Evolutionary conservation across 2,329 filamentous ascomycete species (phyloP).

Genomic region (Colletotrichum filicis): DNA sequence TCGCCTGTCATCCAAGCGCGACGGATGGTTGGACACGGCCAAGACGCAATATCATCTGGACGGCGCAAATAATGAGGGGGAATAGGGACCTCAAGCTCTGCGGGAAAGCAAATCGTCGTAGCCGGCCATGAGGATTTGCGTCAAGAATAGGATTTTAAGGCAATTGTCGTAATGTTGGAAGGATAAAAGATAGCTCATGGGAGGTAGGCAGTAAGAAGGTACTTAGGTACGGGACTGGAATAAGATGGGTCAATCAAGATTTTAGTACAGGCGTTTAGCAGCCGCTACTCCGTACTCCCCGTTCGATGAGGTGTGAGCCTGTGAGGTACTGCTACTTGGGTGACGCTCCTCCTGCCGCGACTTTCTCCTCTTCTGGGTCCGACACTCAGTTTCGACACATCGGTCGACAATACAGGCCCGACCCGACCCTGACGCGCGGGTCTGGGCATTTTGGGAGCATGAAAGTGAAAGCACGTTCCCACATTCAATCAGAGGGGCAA

Average conservation of each 20-base stretch:
- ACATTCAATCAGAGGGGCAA: conserved; percentile 10
- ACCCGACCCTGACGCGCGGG: conserved; percentile 17
- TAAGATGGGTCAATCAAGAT: neutral
- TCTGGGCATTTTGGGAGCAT: conserved; percentile 14
- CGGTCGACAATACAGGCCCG: conserved; percentile 26
- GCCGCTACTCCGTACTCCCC: neutral
- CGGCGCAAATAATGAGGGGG: neutral
- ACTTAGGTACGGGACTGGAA: neutral
- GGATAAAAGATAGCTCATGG: neutral
- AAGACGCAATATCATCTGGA: conserved; percentile 32
- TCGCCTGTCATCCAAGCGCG: conserved; percentile 31
- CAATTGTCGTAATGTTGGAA: neutral
- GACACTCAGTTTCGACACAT: conserved; percentile 20
- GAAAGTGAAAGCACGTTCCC: conserved; percentile 13
- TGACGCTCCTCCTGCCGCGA: conserved; percentile 12
- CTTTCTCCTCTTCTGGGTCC: conserved; percentile 19
- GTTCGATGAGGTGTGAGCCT: no score
- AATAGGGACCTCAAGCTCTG: neutral
- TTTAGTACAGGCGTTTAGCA: conserved; percentile 12
- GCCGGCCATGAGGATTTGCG: conserved; percentile 32
- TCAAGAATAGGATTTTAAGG: neutral
- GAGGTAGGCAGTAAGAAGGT: neutral
- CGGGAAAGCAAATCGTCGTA: conserved; percentile 18
- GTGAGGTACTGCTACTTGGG: conserved; percentile 5
- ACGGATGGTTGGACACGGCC: conserved; percentile 26